These are phyloP conservation scores for Euphorbia tirucalli DNA, from an alignment of 345 rosid species.

Conservation along the genomic window DNA sequence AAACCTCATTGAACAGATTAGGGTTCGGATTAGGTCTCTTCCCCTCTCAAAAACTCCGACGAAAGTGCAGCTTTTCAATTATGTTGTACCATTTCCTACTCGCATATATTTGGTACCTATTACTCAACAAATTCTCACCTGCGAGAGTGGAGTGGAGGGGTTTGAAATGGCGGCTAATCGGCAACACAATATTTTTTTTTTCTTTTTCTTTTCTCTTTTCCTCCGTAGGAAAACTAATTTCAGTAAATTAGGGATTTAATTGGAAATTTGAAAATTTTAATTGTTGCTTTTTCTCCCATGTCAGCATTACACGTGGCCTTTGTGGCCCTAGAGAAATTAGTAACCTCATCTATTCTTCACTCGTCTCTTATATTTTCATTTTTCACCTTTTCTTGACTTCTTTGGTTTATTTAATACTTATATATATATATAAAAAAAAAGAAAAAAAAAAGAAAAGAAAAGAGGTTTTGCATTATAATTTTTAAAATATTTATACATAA, in stretches of 20 bases:
- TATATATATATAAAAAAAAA: no score
- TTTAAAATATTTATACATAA: no score
- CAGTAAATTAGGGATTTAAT: background rate
- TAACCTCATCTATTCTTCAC: background rate
- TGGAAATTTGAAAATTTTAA: background rate
- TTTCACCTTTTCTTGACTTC: no score
- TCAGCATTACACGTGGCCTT: background rate
- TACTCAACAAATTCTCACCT: background rate
- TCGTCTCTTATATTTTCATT: background rate
- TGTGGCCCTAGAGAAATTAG: background rate
- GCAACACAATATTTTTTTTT: background rate
- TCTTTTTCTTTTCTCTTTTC: background rate
- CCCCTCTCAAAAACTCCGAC: background rate
- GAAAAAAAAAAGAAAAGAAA: no score
- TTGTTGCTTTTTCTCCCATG: background rate
- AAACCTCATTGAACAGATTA: constrained; percentile 18
- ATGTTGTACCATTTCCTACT: background rate
- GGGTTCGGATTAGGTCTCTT: background rate
- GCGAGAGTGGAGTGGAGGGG: background rate
- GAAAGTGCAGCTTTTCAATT: background rate
- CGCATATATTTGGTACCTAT: background rate
- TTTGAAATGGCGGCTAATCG: constrained; percentile 1
- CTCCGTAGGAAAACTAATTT: background rate
- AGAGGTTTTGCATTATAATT: no score
- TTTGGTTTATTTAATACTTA: no score